A percentile compares a stretch with the other conserved stretches of the same genome.
These are phyloP conservation scores for Xylaria acuta DNA, from an alignment of 495 filamentous ascomycete species.

Conservation along the genomic window DNA sequence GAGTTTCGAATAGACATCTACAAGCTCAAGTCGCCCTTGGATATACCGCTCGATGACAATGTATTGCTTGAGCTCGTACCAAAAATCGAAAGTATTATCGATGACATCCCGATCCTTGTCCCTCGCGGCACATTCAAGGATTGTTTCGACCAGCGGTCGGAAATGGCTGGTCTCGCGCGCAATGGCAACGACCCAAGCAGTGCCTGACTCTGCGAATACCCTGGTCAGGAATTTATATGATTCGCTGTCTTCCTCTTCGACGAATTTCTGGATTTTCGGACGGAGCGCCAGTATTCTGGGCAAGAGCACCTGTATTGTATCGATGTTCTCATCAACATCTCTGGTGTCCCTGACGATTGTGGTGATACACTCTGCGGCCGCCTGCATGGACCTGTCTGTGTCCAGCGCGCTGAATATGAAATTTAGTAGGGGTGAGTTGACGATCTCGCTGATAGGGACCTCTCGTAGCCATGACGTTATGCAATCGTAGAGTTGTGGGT, in stretches of 20 bases:
- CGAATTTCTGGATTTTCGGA: slow-evolving; percentile 77
- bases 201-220: slow-evolving; percentile 91
- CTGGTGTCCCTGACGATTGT: slow-evolving; percentile 90
- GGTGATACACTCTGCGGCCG: slow-evolving; percentile 92
- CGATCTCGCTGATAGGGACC: slow-evolving; percentile 80
- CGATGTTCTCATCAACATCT: slow-evolving; percentile 86
- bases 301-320: slow-evolving; percentile 82
- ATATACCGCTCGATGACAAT: slow-evolving; percentile 87
- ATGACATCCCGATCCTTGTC: slow-evolving; percentile 91
- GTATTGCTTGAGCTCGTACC: slow-evolving; percentile 98
- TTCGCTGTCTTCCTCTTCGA: slow-evolving; percentile 83
- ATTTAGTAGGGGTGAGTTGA: slow-evolving; percentile 83
- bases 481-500: slow-evolving; percentile 91
- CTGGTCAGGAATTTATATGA: slow-evolving; percentile 85
- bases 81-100: slow-evolving; percentile 91
- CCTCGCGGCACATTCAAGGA: slow-evolving; percentile 85
- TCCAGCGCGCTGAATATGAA: slow-evolving; percentile 78
- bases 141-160: slow-evolving; percentile 82
- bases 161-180: slow-evolving; percentile 83
- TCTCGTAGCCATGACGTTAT: slow-evolving; percentile 96
- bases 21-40: slow-evolving; percentile 74
- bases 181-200: slow-evolving; percentile 90
- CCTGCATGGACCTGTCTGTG: slow-evolving; percentile 77
- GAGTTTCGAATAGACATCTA: slow-evolving; percentile 81
- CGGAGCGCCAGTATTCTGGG: slow-evolving; percentile 79